These are phyloP conservation scores for Diatrype stigma DNA, from an alignment of 2,329 filamentous ascomycete genomes.

Conservation along the genomic window DNA sequence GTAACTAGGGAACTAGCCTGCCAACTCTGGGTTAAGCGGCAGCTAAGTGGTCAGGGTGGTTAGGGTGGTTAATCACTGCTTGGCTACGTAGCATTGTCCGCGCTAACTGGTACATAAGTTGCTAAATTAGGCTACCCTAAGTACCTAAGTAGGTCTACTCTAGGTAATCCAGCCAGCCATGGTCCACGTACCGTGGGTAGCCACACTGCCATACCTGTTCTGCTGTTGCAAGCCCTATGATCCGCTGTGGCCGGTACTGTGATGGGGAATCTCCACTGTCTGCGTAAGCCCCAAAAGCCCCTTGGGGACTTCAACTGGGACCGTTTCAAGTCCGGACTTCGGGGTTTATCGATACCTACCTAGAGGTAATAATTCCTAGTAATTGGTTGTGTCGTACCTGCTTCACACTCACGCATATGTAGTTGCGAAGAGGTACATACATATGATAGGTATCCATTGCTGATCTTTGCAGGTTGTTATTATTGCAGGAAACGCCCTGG, in stretches of 20 bases:
- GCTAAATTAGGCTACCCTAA: not conserved
- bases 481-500: too few species aligned
- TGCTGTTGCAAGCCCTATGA: not conserved
- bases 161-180: not conserved
- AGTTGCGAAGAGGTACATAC: too few species aligned
- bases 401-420: too few species aligned
- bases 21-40: not conserved
- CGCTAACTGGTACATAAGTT: not conserved
- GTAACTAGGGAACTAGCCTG: too few species aligned
- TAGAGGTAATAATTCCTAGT: too few species aligned
- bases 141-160: not conserved
- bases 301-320: not conserved
- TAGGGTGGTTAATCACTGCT: not conserved
- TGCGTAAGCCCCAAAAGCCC: not conserved
- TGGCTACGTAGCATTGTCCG: too few species aligned
- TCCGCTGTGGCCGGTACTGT: too few species aligned
- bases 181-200: too few species aligned
- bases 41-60: not conserved
- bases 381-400: not conserved
- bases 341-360: not conserved
- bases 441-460: too few species aligned
- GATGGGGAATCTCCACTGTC: not conserved
- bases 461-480: too few species aligned
- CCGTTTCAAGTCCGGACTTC: constrained; percentile 8
- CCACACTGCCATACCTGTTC: too few species aligned